Evolutionary conservation across 1,139 yeast genomes (phyloP), one percentile per base, ranked within the genome.

Genomic region (Hyphopichia buzzinii): DNA sequence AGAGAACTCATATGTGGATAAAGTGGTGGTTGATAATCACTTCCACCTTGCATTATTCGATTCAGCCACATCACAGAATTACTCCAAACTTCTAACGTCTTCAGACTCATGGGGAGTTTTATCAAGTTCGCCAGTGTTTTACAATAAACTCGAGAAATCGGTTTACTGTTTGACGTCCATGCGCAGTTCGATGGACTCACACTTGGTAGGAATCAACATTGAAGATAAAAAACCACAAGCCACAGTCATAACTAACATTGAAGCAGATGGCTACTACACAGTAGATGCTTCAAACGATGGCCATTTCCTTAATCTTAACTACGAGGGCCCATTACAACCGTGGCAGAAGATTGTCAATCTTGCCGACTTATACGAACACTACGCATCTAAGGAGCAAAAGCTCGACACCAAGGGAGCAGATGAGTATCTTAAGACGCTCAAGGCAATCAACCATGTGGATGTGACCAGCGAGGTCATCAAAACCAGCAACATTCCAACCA

Each of bases 21-120:
- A 81, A 4, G 67, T 84, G 8, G 81, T 81, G n/a, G 72, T 72
- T 22, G 39, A 55, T 35, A 73, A 81, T 38, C 82, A 84, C 49
- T 78, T 77, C 38, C 95, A 87, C 49, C 58, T 92, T 31, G 95
- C 82, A 1, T 74, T 77, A 43, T 90, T 81, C 50, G 67, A 79
- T 6, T 64, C 72, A 3, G 65, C 78, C 1, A 58, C 63, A 2
- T 49, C 79, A 1, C 36, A 59, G 1, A 56, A 57, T 6, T 84
- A 85, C 4, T 54, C 55, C 5, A 66, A 59, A 31, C 42, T 80
- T 12, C 55, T 88, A 26, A 81, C 95, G 0, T 31, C 47, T 0
- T 49, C 68, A 1, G 81, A 84, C 10, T 60, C 72, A 2, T 88
- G 88, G 90, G 95, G 84, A 48, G 82, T 84, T 3, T 69, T 73